Conservation (phyloP, 768 basidiomycete genomes). For the Hebeloma cylindrosporum region DNA sequence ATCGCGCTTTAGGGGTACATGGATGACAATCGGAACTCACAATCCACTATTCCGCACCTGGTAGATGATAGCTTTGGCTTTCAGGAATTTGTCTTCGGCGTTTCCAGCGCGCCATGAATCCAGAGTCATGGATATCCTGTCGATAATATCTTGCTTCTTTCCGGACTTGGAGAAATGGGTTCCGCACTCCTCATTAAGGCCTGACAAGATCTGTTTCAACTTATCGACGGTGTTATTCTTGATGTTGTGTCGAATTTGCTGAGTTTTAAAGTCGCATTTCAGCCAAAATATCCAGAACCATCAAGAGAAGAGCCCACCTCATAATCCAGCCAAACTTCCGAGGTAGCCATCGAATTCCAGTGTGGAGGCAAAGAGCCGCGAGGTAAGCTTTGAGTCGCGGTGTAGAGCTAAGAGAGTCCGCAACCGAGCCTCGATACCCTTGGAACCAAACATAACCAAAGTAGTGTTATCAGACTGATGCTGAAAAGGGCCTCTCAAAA, state of each 20-base stretch:
- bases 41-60: slow-evolving; percentile 65
- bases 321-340: slow-evolving; percentile 69
- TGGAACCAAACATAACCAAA: slow-evolving; percentile 27
- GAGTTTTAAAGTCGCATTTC: slow-evolving; percentile 17
- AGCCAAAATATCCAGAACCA: slow-evolving; percentile 3
- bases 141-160: slow-evolving; percentile 86
- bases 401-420: slow-evolving; percentile 5
- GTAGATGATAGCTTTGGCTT: slow-evolving; percentile 62
- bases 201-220: slow-evolving; percentile 77
- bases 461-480: too few relatives aligned
- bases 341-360: slow-evolving; percentile 50
- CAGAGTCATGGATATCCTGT: slow-evolving; percentile 61
- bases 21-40: slow-evolving; percentile 47
- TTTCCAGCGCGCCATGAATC: slow-evolving; percentile 59
- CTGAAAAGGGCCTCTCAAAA: too few relatives aligned
- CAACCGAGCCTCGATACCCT: too few relatives aligned
- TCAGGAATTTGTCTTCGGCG: slow-evolving; percentile 65
- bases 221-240: slow-evolving; percentile 81
- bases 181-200: slow-evolving; percentile 77
- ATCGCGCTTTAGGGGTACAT: background rate
- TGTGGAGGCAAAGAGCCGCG: background rate
- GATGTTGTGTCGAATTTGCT: slow-evolving; percentile 71
- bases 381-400: slow-evolving; percentile 1
- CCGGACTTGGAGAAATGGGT: slow-evolving; percentile 71
- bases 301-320: slow-evolving; percentile 48